These are phyloP conservation scores for Singerocomus rubriflavus DNA, from an alignment of 1,284 basidiomycete genomes.

Conservation along the genomic window DNA sequence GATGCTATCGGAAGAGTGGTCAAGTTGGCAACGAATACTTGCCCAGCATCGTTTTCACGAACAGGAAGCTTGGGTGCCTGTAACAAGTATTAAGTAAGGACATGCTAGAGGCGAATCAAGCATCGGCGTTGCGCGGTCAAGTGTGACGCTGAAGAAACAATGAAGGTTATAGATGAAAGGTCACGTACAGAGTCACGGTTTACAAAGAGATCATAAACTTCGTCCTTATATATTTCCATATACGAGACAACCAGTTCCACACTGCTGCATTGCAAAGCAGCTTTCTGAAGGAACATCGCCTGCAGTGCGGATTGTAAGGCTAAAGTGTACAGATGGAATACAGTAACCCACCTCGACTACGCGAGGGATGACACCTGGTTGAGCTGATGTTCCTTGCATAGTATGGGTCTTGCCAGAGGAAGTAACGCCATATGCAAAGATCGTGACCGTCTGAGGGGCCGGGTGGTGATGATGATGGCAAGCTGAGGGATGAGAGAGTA, in stretches of 20 bases:
- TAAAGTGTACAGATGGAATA: not conserved
- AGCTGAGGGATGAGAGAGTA: not conserved
- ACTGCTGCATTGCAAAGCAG: conserved; percentile 34
- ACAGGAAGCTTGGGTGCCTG: conserved; percentile 79
- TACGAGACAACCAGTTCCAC: conserved; percentile 62
- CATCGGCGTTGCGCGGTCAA: not conserved
- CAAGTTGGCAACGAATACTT: conserved; percentile 79
- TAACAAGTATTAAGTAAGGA: not conserved
- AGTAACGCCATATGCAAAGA: conserved; percentile 81
- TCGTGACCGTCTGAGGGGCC: conserved; percentile 60
- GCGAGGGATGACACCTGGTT: conserved; percentile 79
- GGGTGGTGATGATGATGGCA: not conserved
- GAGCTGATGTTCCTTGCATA: conserved; percentile 69
- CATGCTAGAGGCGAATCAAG: not conserved
- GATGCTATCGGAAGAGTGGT: conserved; percentile 48
- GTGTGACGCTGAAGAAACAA: not conserved
- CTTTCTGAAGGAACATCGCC: conserved; percentile 51
- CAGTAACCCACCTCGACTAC: conserved; percentile 53
- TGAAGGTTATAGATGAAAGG: not conserved
- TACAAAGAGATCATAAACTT: conserved; percentile 79
- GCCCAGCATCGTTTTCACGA: conserved; percentile 66
- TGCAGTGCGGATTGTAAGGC: conserved; percentile 20
- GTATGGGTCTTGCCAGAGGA: conserved; percentile 83
- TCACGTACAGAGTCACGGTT: conserved; percentile 56
- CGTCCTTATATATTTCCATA: conserved; percentile 86